Evolutionary conservation across 2,329 filamentous ascomycete genomes (phyloP).

Genomic region (Aotearoamyces nothofagi): DNA sequence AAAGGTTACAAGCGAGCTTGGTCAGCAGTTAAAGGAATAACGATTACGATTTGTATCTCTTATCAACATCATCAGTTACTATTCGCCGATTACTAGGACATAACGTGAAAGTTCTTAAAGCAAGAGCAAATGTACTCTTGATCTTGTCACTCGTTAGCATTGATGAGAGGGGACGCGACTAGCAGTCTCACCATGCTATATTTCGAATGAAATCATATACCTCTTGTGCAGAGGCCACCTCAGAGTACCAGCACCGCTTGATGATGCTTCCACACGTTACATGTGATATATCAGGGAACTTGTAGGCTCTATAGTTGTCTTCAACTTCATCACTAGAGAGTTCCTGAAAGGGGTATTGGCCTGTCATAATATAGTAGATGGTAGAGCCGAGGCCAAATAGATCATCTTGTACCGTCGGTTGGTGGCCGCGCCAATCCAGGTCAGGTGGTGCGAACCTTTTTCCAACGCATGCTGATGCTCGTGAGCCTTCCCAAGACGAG

Average conservation of each 20-base stretch:
- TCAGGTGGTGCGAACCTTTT: conserved; percentile 12
- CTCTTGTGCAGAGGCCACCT: not conserved
- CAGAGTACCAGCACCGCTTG: conserved; percentile 15
- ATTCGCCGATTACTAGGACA: too few species aligned
- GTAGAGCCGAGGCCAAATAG: conserved; percentile 21
- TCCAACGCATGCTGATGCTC: conserved; percentile 11
- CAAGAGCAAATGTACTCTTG: too few species aligned
- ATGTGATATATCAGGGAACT: conserved; percentile 16
- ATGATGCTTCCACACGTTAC: conserved; percentile 17
- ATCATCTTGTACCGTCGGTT: conserved; percentile 16
- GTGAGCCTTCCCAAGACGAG: conserved; percentile 16
- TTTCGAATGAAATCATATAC: not conserved
- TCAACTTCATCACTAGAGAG: conserved; percentile 17
- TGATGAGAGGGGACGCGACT: too few species aligned
- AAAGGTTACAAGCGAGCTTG: too few species aligned
- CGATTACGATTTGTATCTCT: too few species aligned
- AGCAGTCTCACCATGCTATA: too few species aligned
- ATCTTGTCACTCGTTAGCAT: too few species aligned
- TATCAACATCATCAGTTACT: too few species aligned
- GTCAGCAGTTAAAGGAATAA: too few species aligned
- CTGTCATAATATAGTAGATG: conserved; percentile 21
- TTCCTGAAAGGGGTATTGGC: conserved; percentile 17
- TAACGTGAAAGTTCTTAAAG: too few species aligned
- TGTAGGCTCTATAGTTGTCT: conserved; percentile 11
- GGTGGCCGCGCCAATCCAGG: conserved; percentile 14